These are phyloP conservation scores for Penicillium sp. DNA, from an alignment of 2,329 filamentous ascomycete species.

Conservation along the genomic window DNA sequence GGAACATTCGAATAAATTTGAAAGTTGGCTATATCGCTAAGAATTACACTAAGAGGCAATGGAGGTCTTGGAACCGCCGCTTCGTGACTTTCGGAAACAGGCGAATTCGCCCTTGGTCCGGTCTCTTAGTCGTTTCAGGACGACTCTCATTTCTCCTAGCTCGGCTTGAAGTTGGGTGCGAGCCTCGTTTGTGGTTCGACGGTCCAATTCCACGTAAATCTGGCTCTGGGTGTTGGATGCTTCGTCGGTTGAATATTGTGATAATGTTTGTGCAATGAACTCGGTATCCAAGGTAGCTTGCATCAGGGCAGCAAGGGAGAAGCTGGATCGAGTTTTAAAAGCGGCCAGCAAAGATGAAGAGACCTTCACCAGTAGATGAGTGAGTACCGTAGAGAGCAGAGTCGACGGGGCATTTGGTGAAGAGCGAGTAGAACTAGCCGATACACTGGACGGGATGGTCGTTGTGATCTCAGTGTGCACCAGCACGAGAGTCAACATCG, in stretches of 20 bases:
- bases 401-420: slow-evolving; percentile 62
- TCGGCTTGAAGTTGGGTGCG: slow-evolving; percentile 77
- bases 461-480: slow-evolving; percentile 88
- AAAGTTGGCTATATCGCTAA: slow-evolving; percentile 3
- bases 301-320: slow-evolving; percentile 80
- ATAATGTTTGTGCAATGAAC: slow-evolving; percentile 91
- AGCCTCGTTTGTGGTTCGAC: slow-evolving; percentile 83
- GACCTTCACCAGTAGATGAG: slow-evolving; percentile 79
- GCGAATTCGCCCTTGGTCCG: slow-evolving; percentile 81
- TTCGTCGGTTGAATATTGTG: slow-evolving; percentile 80
- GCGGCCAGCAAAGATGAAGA: slow-evolving; percentile 77
- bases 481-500: slow-evolving; percentile 79
- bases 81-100: slow-evolving; percentile 70
- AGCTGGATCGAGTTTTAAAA: slow-evolving; percentile 66
- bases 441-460: slow-evolving; percentile 67
- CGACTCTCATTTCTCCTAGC: slow-evolving; percentile 81
- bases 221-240: slow-evolving; percentile 79
- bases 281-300: slow-evolving; percentile 97
- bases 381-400: slow-evolving; percentile 77
- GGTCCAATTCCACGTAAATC: slow-evolving; percentile 89
- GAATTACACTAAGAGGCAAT: slow-evolving; percentile 9
- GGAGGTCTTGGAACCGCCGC: slow-evolving; percentile 24
- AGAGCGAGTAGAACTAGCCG: slow-evolving; percentile 68
- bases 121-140: slow-evolving; percentile 80
- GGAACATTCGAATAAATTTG: slow-evolving; percentile 7